Evolutionary conservation across 2,329 filamentous ascomycete genomes (phyloP), one percentile per base, ranked within the genome.

Genomic region (Talaromyces islandicus): DNA sequence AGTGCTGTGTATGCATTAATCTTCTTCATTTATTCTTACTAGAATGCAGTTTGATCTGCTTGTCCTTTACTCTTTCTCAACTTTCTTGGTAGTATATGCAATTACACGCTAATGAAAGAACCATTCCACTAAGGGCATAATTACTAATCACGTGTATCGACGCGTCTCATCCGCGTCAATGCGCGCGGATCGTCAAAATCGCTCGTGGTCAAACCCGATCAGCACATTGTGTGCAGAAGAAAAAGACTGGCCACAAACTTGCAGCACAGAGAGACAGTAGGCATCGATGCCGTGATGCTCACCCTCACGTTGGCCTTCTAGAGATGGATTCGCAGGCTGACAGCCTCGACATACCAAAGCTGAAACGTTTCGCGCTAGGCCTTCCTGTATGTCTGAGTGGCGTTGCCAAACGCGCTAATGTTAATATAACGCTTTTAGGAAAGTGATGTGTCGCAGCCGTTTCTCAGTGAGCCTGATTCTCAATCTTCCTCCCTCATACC

Each of bases 321-420:
- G 53, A 59, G 35, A 75, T 75, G 73, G 73, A 75, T 59, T 75
- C 72, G 7, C 73, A 77, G 57, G 68, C 71, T 32, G 72, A 77
- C 60, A 77, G 75, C 58, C 67, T 77, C 60, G 75, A 77, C 58
- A 70, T 77, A 43, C 69, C 66, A 56, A 70, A 71, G 62, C 63
- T 77, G 61, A 73, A 75, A 73, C 73, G 72, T 66, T 71, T 71
- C 68, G 75, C 74, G 67, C 68, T 77, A 64, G 73, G 72, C 24
- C 66, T 72, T 65, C 69, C 63, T 59, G 67, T 77, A 68, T 69
- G 74, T 35, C 27, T 48, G 61, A 66, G 67, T 69, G 66, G 67
- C 66, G 65, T 68, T 67, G 66, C 64, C 64, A 70, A 69, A 64
- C 59, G 71, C 64, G 59, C 67, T 62, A 67, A 66, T 46, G 54